These are phyloP conservation scores for Saccharomyces hybrid DNA, from an alignment of 1,139 yeast genomes.

Conservation along the genomic window DNA sequence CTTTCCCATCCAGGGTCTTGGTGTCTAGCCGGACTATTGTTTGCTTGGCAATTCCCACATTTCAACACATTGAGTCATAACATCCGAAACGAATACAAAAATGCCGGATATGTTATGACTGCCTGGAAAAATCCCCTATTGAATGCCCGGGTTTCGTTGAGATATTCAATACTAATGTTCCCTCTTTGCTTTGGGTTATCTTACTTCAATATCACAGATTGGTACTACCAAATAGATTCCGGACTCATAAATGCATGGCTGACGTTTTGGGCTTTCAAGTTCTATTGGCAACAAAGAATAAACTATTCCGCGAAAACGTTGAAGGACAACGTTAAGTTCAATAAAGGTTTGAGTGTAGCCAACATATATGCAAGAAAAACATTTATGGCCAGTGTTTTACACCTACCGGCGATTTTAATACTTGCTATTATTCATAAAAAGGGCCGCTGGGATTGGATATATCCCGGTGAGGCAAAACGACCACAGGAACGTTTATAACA, in stretches of 20 bases:
- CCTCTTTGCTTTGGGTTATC: slow-evolving; percentile 83
- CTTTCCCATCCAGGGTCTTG: slow-evolving; percentile 85
- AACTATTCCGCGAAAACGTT: slow-evolving; percentile 41
- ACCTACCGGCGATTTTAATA: slow-evolving; percentile 80
- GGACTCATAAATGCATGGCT: slow-evolving; percentile 81
- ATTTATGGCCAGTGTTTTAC: slow-evolving; percentile 94
- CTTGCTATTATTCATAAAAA: slow-evolving; percentile 91
- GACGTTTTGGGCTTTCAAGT: slow-evolving; percentile 67
- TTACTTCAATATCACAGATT: slow-evolving; percentile 76
- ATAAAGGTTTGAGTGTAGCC: slow-evolving; percentile 52
- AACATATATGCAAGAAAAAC: slow-evolving; percentile 68
- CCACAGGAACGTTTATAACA: not conserved
- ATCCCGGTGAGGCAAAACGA: slow-evolving; percentile 9
- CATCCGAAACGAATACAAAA: slow-evolving; percentile 77
- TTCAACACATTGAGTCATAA: slow-evolving; percentile 88
- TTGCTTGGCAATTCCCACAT: slow-evolving; percentile 99
- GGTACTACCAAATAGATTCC: slow-evolving; percentile 72
- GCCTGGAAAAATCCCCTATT: slow-evolving; percentile 87
- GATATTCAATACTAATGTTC: slow-evolving; percentile 85
- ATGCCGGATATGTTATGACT: slow-evolving; percentile 95
- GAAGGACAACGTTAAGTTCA: slow-evolving; percentile 37
- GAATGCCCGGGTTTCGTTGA: slow-evolving; percentile 86
- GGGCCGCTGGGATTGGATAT: slow-evolving; percentile 87
- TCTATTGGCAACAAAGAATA: slow-evolving; percentile 69
- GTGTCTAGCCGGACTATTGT: slow-evolving; percentile 82